These are phyloP conservation scores for Chlamydomonas sphaeroides DNA, from an alignment of 139 green algal species.

Conservation along the genomic window DNA sequence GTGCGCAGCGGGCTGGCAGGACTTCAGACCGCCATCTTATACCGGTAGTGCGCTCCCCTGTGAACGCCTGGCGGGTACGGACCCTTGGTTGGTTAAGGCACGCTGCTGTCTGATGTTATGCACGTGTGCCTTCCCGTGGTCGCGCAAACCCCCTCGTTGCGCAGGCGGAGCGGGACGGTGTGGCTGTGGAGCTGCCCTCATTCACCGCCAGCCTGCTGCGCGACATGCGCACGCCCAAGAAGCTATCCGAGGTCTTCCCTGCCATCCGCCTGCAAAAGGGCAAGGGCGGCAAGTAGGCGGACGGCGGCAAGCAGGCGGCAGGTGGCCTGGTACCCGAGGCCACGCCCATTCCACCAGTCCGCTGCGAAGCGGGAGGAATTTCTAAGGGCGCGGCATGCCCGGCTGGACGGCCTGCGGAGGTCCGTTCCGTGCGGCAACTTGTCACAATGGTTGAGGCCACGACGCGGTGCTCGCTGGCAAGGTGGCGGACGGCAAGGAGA, in stretches of 20 bases:
- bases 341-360: no score
- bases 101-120: background rate
- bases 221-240: slow-evolving; percentile 9
- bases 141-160: background rate
- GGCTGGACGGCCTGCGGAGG: no score
- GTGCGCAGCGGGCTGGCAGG: background rate
- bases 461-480: no score
- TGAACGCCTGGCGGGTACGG: background rate
- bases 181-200: background rate
- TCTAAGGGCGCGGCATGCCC: no score
- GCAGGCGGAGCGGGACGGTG: background rate
- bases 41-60: background rate
- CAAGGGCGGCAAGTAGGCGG: background rate
- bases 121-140: background rate
- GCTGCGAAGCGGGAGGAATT: no score
- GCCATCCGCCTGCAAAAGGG: slow-evolving; percentile 18
- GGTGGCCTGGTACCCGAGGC: no score
- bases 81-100: no score
- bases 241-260: slow-evolving; percentile 44
- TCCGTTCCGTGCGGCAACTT: no score
- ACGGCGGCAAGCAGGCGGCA: no score
- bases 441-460: no score
- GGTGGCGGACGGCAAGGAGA: no score
- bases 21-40: background rate
- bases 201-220: slow-evolving; percentile 45